phyloP scores from a whole-genome alignment of 2,329 filamentous ascomycete genomes.

The Alternaria atra region DNA sequence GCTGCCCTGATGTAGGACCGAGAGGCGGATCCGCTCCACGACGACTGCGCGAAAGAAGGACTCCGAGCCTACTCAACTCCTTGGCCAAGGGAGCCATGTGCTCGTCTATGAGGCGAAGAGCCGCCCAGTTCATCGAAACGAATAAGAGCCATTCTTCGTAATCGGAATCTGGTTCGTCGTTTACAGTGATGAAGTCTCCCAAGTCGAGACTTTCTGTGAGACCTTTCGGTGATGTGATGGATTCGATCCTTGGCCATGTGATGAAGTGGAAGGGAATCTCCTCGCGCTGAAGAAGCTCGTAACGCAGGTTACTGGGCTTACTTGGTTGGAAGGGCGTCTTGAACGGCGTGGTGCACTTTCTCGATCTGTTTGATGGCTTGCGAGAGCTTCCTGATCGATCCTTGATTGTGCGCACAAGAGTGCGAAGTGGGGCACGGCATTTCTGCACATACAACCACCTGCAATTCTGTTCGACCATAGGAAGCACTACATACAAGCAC shows the following conservation, averaged over 20 bases:
- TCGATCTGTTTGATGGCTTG: not conserved
- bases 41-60: not conserved
- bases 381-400: not conserved
- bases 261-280: constrained; percentile 1
- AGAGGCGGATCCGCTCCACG: not conserved
- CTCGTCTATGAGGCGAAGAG: not conserved
- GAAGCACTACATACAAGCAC: not conserved
- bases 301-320: not conserved
- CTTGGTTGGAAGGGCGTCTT: not conserved
- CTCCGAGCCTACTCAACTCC: not conserved
- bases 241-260: not conserved
- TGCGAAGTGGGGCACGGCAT: not conserved
- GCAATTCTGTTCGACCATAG: not conserved
- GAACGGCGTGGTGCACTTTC: not conserved
- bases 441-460: not conserved
- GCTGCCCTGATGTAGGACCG: not conserved
- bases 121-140: not conserved
- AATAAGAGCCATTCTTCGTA: not conserved
- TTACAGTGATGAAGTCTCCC: not conserved
- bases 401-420: not conserved
- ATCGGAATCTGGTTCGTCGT: not conserved
- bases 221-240: not conserved
- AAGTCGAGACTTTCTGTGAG: not conserved
- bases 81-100: not conserved
- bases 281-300: not conserved